Conservation (phyloP, 179 eudicot genomes). For the Drosera spatulata region DNA sequence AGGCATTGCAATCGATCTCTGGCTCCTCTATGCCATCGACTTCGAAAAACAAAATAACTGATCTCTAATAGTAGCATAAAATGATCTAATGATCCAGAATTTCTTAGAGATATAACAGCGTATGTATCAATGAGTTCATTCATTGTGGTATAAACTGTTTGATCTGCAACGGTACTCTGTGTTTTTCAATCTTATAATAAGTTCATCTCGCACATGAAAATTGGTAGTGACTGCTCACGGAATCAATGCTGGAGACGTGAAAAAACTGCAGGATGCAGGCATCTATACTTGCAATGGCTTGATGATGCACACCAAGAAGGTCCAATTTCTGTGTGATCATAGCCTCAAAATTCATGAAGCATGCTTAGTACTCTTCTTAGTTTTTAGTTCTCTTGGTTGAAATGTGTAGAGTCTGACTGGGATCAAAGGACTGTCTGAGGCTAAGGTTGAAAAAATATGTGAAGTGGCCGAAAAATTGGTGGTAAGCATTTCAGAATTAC, state of each 20-base stretch:
- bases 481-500: constrained; percentile 23
- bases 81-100: no score
- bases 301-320: constrained; percentile 99
- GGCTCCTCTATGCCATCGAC: no score
- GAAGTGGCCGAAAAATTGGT: constrained; percentile 98
- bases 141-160: no score
- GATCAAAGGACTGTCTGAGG: constrained; percentile 94
- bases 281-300: constrained; percentile 95
- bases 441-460: constrained; percentile 93
- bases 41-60: no score
- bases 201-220: background rate
- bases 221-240: constrained; percentile 73
- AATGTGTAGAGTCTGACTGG: constrained; percentile 66
- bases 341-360: background rate
- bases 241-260: constrained; percentile 97
- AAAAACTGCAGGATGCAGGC: constrained; percentile 98
- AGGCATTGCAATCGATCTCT: no score
- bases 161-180: no score
- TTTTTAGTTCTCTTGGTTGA: background rate
- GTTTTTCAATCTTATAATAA: no score
- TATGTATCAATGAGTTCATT: no score
- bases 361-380: background rate
- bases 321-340: constrained; percentile 2
- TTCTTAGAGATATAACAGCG: no score
- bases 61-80: no score